phyloP scores from a whole-genome alignment of 139 green algal species.

The Klebsormidium nitens region DNA sequence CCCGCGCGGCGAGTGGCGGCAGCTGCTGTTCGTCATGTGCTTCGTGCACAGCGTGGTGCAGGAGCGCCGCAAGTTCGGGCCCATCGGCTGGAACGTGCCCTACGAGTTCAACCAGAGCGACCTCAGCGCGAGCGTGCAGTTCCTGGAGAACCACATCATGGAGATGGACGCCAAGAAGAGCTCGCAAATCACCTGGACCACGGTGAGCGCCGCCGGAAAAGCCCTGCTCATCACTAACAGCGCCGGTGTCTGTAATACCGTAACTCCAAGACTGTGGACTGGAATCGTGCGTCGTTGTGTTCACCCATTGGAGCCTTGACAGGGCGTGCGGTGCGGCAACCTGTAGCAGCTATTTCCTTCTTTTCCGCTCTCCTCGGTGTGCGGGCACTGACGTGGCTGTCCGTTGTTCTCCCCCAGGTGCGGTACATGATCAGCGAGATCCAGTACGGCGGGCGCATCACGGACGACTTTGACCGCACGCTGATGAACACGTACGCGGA shows the following conservation, averaged over 20 bases:
- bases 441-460: constrained; percentile 95
- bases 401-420: too few species aligned
- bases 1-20: constrained; percentile 73
- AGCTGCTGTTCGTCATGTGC: constrained; percentile 87
- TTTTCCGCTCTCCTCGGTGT: too few species aligned
- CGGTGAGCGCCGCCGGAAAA: too few species aligned
- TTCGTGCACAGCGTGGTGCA: constrained; percentile 86
- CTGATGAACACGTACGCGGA: constrained; percentile 90
- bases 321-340: too few species aligned
- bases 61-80: constrained; percentile 89
- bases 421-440: constrained; percentile 91
- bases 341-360: too few species aligned
- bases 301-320: too few species aligned
- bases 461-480: constrained; percentile 87
- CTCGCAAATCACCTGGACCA: constrained; percentile 46
- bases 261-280: too few species aligned
- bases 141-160: constrained; percentile 85
- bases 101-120: constrained; percentile 95
- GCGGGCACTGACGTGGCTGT: too few species aligned
- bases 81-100: constrained; percentile 92
- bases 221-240: too few species aligned
- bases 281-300: too few species aligned
- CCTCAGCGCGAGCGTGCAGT: constrained; percentile 77
- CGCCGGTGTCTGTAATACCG: too few species aligned
- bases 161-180: constrained; percentile 87